Conservation (phyloP, 2,329 filamentous ascomycete species). For the Aspergillus sclerotialis region DNA sequence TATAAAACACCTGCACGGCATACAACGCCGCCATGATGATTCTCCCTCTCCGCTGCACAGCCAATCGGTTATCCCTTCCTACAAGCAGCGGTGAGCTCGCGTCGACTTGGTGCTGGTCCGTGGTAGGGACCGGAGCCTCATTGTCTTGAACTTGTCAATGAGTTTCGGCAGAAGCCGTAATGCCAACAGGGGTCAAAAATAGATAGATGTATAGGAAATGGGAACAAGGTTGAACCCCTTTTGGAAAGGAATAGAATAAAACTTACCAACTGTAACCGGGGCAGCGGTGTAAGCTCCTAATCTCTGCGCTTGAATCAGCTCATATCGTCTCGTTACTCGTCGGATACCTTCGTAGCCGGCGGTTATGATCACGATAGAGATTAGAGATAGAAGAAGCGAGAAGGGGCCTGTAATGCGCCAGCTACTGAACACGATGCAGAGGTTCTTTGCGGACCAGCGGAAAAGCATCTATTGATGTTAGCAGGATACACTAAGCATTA, state of each 20-base stretch:
- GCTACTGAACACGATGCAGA: slow-evolving; percentile 90
- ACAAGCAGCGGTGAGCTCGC: slow-evolving; percentile 63
- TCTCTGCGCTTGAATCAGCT: slow-evolving; percentile 47
- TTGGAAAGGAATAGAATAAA: too few species aligned
- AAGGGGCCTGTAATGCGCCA: slow-evolving; percentile 76
- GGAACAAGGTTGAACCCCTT: too few species aligned
- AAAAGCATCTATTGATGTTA: slow-evolving; percentile 73
- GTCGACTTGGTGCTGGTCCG: slow-evolving; percentile 29
- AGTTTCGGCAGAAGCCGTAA: slow-evolving; percentile 13
- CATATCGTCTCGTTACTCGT: slow-evolving; percentile 68
- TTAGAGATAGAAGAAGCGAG: slow-evolving; percentile 72
- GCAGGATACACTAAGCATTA: too few species aligned
- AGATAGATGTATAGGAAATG: too few species aligned
- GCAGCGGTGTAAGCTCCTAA: slow-evolving; percentile 40
- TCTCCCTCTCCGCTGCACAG: slow-evolving; percentile 61
- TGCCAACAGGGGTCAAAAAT: too few species aligned
- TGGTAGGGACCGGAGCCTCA: slow-evolving; percentile 17
- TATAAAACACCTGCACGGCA: slow-evolving; percentile 93
- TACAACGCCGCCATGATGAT: slow-evolving; percentile 77
- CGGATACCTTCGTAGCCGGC: slow-evolving; percentile 92
- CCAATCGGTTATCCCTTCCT: slow-evolving; percentile 62
- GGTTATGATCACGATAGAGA: slow-evolving; percentile 73
- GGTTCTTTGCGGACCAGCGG: slow-evolving; percentile 87
- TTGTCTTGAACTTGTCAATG: slow-evolving; percentile 27
- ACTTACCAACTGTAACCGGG: slow-evolving; percentile 26